Evolutionary conservation across 371 early-diverging fungal genomes (phyloP).

Genomic region (Haplosporangium sp.): DNA sequence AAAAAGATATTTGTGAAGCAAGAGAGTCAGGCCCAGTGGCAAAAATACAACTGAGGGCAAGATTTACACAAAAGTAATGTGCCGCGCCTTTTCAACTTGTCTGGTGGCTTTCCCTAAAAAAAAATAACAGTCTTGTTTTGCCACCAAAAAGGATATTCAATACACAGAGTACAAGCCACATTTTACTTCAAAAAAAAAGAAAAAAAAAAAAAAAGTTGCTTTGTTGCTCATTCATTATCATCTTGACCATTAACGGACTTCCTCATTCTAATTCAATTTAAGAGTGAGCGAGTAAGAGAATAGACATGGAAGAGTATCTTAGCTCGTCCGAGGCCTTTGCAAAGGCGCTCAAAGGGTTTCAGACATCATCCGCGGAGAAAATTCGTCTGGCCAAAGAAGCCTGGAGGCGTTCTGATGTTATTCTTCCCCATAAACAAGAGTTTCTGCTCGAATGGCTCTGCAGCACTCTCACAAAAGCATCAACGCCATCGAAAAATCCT

Average conservation of each 20-base stretch:
- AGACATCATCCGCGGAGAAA: conserved; percentile 41
- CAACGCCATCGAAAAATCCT: conserved; percentile 28
- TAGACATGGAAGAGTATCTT: conserved; percentile 42
- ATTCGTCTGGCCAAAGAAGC: conserved; percentile 47
- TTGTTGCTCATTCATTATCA: not conserved
- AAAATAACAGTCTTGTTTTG: not conserved
- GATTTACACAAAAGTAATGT: not conserved
- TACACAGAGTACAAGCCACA: conserved; percentile 3
- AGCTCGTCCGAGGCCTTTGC: conserved; percentile 54
- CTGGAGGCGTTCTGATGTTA: conserved; percentile 37
- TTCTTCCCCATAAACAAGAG: conserved; percentile 54
- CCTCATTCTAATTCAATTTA: not conserved
- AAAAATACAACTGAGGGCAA: conserved; percentile 2
- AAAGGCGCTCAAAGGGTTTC: conserved; percentile 51
- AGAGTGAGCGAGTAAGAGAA: conserved; percentile 1
- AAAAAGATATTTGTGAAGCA: not conserved
- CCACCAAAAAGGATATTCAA: conserved; percentile 6
- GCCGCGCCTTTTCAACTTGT: conserved; percentile 4
- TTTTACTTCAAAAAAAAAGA: not conserved
- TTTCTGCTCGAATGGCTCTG: conserved; percentile 55
- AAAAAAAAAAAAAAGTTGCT: not conserved
- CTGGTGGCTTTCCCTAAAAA: not conserved
- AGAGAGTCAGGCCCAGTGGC: not conserved
- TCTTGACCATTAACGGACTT: not conserved
- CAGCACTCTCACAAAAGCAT: conserved; percentile 35